Conservation (phyloP, 371 early-diverging fungal species). For the Mucor irregularis region DNA sequence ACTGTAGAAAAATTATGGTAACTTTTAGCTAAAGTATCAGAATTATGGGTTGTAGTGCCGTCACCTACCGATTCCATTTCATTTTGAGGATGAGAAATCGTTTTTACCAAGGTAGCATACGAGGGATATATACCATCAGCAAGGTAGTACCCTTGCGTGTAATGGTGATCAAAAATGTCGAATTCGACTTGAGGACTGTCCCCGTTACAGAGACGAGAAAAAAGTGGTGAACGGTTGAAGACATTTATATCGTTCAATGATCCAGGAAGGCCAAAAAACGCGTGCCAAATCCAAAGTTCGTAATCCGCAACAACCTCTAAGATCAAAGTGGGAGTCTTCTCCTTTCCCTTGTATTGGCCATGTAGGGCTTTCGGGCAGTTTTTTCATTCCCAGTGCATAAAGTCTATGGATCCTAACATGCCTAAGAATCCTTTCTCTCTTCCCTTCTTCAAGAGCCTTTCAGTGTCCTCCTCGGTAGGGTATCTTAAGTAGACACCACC, state of each 20-base stretch:
- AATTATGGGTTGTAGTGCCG: neutral
- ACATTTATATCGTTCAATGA: neutral
- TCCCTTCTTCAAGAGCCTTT: too few species aligned
- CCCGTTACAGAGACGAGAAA: neutral
- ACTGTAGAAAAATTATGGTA: neutral
- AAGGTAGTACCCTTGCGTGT: neutral
- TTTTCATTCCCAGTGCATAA: constrained; percentile 3
- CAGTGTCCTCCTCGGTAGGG: too few species aligned
- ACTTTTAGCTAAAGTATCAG: too few species aligned
- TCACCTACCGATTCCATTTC: neutral
- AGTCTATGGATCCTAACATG: constrained; percentile 5
- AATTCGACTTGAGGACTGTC: neutral
- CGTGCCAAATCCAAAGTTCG: constrained; percentile 5
- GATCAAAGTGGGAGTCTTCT: neutral
- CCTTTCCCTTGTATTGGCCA: too few species aligned
- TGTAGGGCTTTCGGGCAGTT: neutral
- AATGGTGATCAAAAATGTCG: too few species aligned
- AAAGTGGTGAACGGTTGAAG: neutral
- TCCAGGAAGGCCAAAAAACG: constrained; percentile 1
- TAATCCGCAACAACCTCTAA: neutral
- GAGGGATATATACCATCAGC: neutral
- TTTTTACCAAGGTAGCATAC: neutral
- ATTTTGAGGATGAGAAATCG: neutral
- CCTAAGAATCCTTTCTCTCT: too few species aligned
- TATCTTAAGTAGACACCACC: too few species aligned